These are phyloP conservation scores for Cryptosporidium viatorum DNA, from an alignment of 169 alveolate species.

Conservation along the genomic window DNA sequence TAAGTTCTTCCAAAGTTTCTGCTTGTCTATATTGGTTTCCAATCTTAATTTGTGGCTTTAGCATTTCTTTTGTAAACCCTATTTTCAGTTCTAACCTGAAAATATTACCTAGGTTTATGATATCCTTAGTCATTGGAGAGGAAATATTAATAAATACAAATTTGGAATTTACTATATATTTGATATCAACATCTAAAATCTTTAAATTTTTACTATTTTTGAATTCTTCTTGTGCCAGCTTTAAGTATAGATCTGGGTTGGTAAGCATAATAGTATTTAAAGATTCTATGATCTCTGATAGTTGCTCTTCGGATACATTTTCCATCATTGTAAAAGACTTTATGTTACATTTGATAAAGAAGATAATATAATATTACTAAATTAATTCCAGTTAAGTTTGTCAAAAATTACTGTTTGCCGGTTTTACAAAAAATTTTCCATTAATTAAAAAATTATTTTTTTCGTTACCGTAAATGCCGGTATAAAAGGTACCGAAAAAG, in stretches of 20 bases:
- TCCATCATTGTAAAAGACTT: background rate
- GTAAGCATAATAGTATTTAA: conserved; percentile 18
- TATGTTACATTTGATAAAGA: background rate
- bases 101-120: conserved; percentile 7
- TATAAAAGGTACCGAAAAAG: background rate
- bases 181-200: conserved; percentile 10
- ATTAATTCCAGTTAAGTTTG: background rate
- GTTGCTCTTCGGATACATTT: background rate
- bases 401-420: conserved; percentile 11
- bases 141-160: conserved; percentile 42
- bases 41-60: conserved; percentile 38
- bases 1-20: conserved; percentile 42
- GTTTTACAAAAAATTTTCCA: background rate
- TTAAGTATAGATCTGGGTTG: conserved; percentile 60
- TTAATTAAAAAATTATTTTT: background rate
- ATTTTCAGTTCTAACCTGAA: conserved; percentile 11
- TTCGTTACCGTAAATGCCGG: background rate
- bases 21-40: conserved; percentile 24
- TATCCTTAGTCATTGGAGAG: conserved; percentile 5
- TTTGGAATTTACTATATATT: conserved; percentile 19
- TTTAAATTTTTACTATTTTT: conserved; percentile 15
- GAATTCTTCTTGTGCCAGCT: conserved; percentile 31
- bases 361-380: too few species aligned
- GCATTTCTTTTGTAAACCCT: conserved; percentile 66
- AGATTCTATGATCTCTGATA: conserved; percentile 33